Percentiles rank a stretch among this genome's conserved stretches.
Evolutionary conservation across 768 basidiomycete genomes (phyloP).

Genomic region (Suillus occidentalis): DNA sequence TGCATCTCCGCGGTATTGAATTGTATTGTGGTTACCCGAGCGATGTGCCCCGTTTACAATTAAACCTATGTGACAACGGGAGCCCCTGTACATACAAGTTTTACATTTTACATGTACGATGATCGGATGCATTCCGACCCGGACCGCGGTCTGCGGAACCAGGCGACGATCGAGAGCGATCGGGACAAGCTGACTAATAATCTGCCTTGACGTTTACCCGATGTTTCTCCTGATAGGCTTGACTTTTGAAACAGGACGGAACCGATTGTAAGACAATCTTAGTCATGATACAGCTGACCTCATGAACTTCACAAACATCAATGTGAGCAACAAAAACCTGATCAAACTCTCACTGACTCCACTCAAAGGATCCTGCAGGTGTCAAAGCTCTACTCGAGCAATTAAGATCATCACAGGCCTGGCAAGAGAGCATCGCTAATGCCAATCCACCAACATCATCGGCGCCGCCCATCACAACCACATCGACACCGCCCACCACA

Average conservation of each 20-base stretch:
- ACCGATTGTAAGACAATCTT: too few species aligned
- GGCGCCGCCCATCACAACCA: conserved; percentile 8
- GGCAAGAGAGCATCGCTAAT: conserved; percentile 48
- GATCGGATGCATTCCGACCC: background rate
- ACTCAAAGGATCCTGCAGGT: conserved; percentile 54
- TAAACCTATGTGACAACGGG: background rate
- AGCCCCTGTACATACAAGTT: background rate
- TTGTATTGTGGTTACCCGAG: background rate
- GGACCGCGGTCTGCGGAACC: background rate
- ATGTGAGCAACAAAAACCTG: conserved; percentile 38
- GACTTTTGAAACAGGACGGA: too few species aligned
- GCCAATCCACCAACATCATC: background rate
- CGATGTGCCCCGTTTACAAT: background rate
- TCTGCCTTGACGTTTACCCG: too few species aligned
- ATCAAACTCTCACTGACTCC: background rate
- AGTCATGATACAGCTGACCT: background rate
- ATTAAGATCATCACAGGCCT: conserved; percentile 65
- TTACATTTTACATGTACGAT: background rate
- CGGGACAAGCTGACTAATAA: background rate
- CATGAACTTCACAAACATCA: conserved; percentile 58
- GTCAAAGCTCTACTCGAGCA: conserved; percentile 73
- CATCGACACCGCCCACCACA: too few species aligned
- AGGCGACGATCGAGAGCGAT: background rate
- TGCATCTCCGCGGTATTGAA: background rate
- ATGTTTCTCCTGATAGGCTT: too few species aligned